Conservation (phyloP, 331 rosid genomes). For the Phaseolus coccineus region DNA sequence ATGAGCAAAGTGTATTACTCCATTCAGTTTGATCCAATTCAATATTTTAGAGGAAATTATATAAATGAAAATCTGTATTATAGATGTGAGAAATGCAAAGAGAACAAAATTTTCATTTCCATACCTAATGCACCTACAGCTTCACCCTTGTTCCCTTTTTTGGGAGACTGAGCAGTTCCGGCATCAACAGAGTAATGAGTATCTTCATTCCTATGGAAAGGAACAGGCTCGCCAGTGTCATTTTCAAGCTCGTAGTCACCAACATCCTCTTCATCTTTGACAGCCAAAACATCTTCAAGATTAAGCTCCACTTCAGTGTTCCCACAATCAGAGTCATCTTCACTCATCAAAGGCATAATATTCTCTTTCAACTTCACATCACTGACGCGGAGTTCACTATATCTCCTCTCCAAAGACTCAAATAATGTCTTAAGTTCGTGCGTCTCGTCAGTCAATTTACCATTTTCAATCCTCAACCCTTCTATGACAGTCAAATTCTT, state of each 20-base stretch:
- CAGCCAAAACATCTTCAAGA: not conserved
- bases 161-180: not conserved
- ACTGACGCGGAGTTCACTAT: slow-evolving; percentile 6
- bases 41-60: not conserved
- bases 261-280: not conserved
- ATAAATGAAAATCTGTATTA: not conserved
- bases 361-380: slow-evolving; percentile 43
- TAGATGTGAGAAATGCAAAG: not conserved
- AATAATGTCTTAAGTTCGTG: not conserved
- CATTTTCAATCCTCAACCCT: slow-evolving; percentile 6
- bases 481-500: slow-evolving; percentile 4
- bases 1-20: not conserved
- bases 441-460: slow-evolving; percentile 32
- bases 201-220: slow-evolving; percentile 22
- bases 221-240: not conserved
- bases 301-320: not conserved
- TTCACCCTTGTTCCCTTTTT: slow-evolving; percentile 20
- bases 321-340: not conserved
- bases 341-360: not conserved
- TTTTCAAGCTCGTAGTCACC: not conserved
- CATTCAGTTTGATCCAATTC: slow-evolving; percentile 10
- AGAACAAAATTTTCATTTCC: slow-evolving; percentile 5
- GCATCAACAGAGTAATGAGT: not conserved
- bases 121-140: slow-evolving; percentile 39
- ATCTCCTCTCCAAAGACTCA: slow-evolving; percentile 6